These are phyloP conservation scores for Hypoxylon perforatum DNA, from an alignment of 495 filamentous ascomycete species.

Conservation along the genomic window DNA sequence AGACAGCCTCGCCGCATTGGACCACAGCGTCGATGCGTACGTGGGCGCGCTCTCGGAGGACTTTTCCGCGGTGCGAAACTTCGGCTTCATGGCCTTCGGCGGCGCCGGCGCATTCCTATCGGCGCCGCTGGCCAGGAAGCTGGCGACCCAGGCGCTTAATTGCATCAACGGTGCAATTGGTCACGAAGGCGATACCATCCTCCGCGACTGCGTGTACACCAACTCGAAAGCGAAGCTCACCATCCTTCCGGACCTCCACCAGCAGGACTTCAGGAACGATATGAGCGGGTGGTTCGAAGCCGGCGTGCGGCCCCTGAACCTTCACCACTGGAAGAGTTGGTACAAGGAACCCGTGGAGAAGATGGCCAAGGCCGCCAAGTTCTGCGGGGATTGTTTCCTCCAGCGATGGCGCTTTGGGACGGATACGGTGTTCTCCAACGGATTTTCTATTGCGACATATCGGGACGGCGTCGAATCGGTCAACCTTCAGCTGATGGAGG, in stretches of 20 bases:
- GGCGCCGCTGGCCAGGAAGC: slow-evolving; percentile 64
- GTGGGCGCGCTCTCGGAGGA: slow-evolving; percentile 74
- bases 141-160: slow-evolving; percentile 63
- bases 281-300: slow-evolving; percentile 72
- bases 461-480: slow-evolving; percentile 57
- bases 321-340: slow-evolving; percentile 75
- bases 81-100: slow-evolving; percentile 74
- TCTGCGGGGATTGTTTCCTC: slow-evolving; percentile 71
- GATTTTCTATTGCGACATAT: slow-evolving; percentile 70
- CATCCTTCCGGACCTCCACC: slow-evolving; percentile 67
- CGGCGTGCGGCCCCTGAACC: slow-evolving; percentile 64
- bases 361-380: slow-evolving; percentile 66
- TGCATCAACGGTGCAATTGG: slow-evolving; percentile 64
- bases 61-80: slow-evolving; percentile 66
- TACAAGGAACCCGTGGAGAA: slow-evolving; percentile 61
- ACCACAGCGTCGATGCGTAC: slow-evolving; percentile 64
- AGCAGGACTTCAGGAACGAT: slow-evolving; percentile 71
- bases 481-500: slow-evolving; percentile 68
- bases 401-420: slow-evolving; percentile 70
- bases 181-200: slow-evolving; percentile 68
- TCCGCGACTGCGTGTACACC: slow-evolving; percentile 70
- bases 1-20: slow-evolving; percentile 55
- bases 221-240: slow-evolving; percentile 67
- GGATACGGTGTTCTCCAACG: slow-evolving; percentile 70
- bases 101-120: slow-evolving; percentile 77